Conservation (phyloP, 768 basidiomycete species). For the Mycena capillaripes region DNA sequence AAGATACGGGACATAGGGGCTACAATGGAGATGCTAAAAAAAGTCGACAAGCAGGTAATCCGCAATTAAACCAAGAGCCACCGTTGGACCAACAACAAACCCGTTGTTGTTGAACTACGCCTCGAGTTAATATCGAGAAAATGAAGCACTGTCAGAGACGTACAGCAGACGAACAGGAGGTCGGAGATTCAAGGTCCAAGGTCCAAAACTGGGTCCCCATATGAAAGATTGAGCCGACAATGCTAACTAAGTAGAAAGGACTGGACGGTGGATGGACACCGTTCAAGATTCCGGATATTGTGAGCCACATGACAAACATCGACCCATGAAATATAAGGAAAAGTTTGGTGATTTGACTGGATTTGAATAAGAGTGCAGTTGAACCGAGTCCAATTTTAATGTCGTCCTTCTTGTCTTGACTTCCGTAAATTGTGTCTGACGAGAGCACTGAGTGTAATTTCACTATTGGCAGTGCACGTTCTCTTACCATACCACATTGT, state of each 20-base stretch:
- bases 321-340: not conserved
- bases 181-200: not conserved
- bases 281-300: not conserved
- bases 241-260: not conserved
- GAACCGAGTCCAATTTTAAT: not conserved
- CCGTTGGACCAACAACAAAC: not conserved
- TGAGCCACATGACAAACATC: not conserved
- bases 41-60: not conserved
- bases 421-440: not conserved
- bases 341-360: not conserved
- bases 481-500: conserved; percentile 12
- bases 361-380: not conserved
- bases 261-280: not conserved
- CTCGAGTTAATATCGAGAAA: not conserved
- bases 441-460: not conserved
- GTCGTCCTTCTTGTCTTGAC: conserved; percentile 8
- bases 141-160: not conserved
- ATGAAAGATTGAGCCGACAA: not conserved
- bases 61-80: not conserved
- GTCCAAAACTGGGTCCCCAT: not conserved
- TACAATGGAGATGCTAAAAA: no score
- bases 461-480: not conserved
- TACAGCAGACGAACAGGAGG: not conserved
- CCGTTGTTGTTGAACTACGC: not conserved
- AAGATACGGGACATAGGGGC: no score